Evolutionary conservation across 2,329 filamentous ascomycete species (phyloP), one percentile per base, ranked within the genome.

Genomic region (Diaporthe sp.): DNA sequence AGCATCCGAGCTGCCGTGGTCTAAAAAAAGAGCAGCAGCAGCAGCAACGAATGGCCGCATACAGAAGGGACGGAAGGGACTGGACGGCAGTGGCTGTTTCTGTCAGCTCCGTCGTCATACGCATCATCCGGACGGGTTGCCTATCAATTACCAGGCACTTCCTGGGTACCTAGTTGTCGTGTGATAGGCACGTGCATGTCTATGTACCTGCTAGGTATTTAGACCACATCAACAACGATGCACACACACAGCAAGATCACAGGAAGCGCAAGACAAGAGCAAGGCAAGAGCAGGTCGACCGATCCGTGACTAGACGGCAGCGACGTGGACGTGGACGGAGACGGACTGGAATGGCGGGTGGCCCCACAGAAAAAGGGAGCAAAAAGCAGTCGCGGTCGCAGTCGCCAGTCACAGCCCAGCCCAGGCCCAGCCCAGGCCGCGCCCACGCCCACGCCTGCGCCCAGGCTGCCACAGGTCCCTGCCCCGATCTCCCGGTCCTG

Each of bases 401-500:
- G 61, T n/a, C n/a, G 30, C 19, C 40, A 66, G 61, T n/a, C 61
- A 45, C 30, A 66, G 61, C 61, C 61, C 45, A 67, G 45, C 45
- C 45, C 40, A 50, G 61, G 61, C 30, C 45, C 28, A 67, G 64
- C 33, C 45, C 45, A 67, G 45, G 25, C 61, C 61, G 40, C 28
- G 42, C 60, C 60, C 45, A 35, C 22, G 35, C 17, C 58, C 40
- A 30, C 38, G 58, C 42, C 60, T 47, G 42, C 60, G 60, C 60
- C 58, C 40, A 64, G 38, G 40, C 60, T 42, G 38, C 40, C 61
- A 67, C 35, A 38, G 25, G 64, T 30, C 47, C 57, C 40, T 58
- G 67, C 61, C 71, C 70, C 74, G 74, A 71, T 73, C 33, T 42
- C 71, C 74, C 71, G 74, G 74, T 58, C 71, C 58, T 73, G 54